Evolutionary conservation across 1,139 yeast genomes (phyloP).

Genomic region (Suhomyces coccinellae): DNA sequence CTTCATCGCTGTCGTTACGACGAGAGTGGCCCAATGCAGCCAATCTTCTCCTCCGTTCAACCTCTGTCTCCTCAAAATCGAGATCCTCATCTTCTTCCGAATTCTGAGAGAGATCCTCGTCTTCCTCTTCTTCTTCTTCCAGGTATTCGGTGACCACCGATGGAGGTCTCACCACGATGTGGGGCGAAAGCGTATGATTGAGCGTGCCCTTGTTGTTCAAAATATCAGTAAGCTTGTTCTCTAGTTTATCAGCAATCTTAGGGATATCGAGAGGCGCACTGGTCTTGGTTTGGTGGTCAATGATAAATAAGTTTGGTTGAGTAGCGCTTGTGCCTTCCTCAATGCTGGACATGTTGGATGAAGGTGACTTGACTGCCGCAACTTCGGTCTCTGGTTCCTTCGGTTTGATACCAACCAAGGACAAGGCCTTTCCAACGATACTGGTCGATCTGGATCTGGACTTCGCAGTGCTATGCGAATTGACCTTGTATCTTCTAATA

Average conservation of each 20-base stretch:
- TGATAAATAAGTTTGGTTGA: constrained; percentile 13
- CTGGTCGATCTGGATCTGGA: constrained; percentile 33
- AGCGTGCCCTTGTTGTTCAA: constrained; percentile 14
- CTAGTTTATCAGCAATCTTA: constrained; percentile 26
- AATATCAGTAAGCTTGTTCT: constrained; percentile 28
- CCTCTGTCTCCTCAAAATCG: constrained; percentile 56
- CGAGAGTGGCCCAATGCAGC: constrained; percentile 71
- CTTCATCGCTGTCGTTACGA: constrained; percentile 57
- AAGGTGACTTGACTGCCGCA: background rate
- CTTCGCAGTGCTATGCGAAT: constrained; percentile 40
- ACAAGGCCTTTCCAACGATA: constrained; percentile 46
- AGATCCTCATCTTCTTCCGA: constrained; percentile 25
- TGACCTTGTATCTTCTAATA: constrained; percentile 75
- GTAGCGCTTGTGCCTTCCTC: background rate
- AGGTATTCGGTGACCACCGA: constrained; percentile 14
- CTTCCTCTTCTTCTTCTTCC: constrained; percentile 16
- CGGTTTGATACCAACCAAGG: constrained; percentile 50
- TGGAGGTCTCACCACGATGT: constrained; percentile 1
- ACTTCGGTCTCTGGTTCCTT: constrained; percentile 3
- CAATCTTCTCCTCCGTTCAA: constrained; percentile 72
- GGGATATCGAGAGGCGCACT: constrained; percentile 21
- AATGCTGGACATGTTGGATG: constrained; percentile 2
- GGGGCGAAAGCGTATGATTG: constrained; percentile 5
- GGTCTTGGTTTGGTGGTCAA: constrained; percentile 22
- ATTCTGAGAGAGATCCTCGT: constrained; percentile 19